These are phyloP conservation scores for Cryptococcus hybrid DNA, from an alignment of 1,284 basidiomycete genomes.

Conservation along the genomic window DNA sequence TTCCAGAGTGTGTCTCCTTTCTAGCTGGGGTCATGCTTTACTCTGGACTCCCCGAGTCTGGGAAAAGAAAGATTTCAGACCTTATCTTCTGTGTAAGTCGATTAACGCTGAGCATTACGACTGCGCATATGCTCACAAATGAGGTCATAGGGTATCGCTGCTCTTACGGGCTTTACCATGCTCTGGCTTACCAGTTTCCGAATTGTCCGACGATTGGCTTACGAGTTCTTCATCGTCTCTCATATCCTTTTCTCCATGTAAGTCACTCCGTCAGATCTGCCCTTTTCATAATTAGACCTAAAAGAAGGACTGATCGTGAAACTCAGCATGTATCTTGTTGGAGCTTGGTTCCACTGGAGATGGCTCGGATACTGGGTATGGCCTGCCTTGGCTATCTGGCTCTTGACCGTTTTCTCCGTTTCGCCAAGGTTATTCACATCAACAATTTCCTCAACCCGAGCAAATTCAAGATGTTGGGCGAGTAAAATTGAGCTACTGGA, in stretches of 20 bases:
- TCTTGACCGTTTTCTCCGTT: constrained; percentile 61
- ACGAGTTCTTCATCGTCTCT: constrained; percentile 56
- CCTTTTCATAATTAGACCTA: too few species aligned
- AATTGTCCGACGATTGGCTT: constrained; percentile 50
- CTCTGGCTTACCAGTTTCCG: constrained; percentile 52
- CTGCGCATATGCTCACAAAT: constrained; percentile 14
- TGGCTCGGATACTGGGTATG: constrained; percentile 34
- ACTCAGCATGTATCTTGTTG: constrained; percentile 37
- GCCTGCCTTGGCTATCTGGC: constrained; percentile 35
- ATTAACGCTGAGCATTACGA: neutral
- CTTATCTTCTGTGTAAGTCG: constrained; percentile 26
- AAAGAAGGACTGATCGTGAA: neutral
- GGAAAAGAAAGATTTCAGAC: constrained; percentile 10
- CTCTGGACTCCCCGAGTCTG: constrained; percentile 28
- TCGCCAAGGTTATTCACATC: constrained; percentile 55
- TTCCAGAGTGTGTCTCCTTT: constrained; percentile 39
- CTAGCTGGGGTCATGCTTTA: constrained; percentile 40
- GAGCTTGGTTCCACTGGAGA: constrained; percentile 39
- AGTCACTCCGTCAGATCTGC: constrained; percentile 6
- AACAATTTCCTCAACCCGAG: constrained; percentile 45
- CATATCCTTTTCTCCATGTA: constrained; percentile 54
- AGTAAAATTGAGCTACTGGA: constrained; percentile 51
- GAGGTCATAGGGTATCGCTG: constrained; percentile 19
- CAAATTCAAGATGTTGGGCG: constrained; percentile 12
- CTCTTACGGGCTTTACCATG: constrained; percentile 49